Conservation (phyloP, 2,329 filamentous ascomycete genomes). For the Colletotrichum lini region DNA sequence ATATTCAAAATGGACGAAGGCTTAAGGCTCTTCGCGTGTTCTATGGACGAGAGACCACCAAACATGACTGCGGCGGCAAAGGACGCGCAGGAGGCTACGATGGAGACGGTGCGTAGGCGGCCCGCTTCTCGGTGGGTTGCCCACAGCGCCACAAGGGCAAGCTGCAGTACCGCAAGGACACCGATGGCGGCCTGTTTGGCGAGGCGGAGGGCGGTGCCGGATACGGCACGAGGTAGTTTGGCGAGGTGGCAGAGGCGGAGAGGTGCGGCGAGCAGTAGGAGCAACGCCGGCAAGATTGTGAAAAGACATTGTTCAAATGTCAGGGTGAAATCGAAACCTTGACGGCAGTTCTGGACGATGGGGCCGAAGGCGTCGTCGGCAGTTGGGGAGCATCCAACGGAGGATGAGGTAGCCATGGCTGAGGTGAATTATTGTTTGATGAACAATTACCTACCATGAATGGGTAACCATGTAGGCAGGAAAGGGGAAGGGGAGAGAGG, state of each 20-base stretch:
- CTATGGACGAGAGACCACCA: constrained; percentile 53
- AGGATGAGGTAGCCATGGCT: constrained; percentile 26
- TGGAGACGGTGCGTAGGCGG: constrained; percentile 47
- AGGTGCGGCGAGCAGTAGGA: constrained; percentile 51
- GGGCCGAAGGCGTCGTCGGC: constrained; percentile 47
- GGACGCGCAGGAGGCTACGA: constrained; percentile 52
- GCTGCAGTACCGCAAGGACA: constrained; percentile 50
- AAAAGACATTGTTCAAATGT: constrained; percentile 50
- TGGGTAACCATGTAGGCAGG: too few relatives aligned
- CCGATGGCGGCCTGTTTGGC: constrained; percentile 46
- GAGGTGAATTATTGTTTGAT: background rate
- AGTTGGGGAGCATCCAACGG: constrained; percentile 21
- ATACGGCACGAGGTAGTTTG: constrained; percentile 47
- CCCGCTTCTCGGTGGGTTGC: constrained; percentile 38
- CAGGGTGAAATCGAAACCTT: constrained; percentile 50
- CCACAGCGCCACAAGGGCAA: constrained; percentile 53
- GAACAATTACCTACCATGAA: too few relatives aligned
- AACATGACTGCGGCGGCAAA: constrained; percentile 51
- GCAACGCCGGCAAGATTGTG: constrained; percentile 49
- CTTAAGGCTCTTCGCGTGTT: constrained; percentile 53
- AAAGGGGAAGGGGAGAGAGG: fast-evolving
- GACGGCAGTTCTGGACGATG: constrained; percentile 39
- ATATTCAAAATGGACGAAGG: constrained; percentile 52
- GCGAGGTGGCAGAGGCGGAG: constrained; percentile 49
- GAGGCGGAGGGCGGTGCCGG: constrained; percentile 45